These are phyloP conservation scores for Penicillium sp. DNA, from an alignment of 2,329 filamentous ascomycete genomes.

Conservation along the genomic window DNA sequence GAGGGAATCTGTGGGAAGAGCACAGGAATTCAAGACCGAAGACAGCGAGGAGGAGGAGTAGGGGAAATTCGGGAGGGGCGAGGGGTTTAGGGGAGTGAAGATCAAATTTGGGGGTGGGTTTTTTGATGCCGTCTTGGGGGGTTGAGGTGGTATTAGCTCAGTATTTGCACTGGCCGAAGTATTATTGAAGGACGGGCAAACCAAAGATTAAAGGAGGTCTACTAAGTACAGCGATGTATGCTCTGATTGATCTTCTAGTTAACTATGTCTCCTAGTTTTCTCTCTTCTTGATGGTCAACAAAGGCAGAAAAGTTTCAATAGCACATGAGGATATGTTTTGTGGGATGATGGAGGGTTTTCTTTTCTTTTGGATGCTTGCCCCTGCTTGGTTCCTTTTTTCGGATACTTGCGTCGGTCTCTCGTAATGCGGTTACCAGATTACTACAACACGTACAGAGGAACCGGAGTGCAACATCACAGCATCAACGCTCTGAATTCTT, in stretches of 20 bases:
- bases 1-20: background rate
- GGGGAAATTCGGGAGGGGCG: conserved; percentile 18
- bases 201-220: background rate
- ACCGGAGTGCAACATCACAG: no score
- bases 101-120: conserved; percentile 27
- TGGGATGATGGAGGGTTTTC: background rate
- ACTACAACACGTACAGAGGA: no score
- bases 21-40: background rate
- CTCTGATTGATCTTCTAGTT: background rate
- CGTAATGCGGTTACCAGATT: conserved; percentile 18
- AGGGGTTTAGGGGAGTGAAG: conserved; percentile 26
- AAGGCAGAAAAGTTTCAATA: background rate
- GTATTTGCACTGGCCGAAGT: background rate
- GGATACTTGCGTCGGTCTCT: conserved; percentile 28
- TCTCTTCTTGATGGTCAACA: background rate
- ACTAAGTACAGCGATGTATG: no score
- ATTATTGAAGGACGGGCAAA: background rate
- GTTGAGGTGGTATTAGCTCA: background rate
- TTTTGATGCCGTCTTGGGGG: conserved; percentile 11
- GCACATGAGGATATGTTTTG: background rate
- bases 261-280: background rate
- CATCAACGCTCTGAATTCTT: no score
- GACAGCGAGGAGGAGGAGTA: background rate
- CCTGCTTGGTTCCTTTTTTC: conserved; percentile 14
- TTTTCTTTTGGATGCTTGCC: conserved; percentile 5